Percentiles rank a stretch among this genome's conserved stretches.
Evolutionary conservation across 2,329 filamentous ascomycete species (phyloP).

Genomic region (Clarireedia paspali): DNA sequence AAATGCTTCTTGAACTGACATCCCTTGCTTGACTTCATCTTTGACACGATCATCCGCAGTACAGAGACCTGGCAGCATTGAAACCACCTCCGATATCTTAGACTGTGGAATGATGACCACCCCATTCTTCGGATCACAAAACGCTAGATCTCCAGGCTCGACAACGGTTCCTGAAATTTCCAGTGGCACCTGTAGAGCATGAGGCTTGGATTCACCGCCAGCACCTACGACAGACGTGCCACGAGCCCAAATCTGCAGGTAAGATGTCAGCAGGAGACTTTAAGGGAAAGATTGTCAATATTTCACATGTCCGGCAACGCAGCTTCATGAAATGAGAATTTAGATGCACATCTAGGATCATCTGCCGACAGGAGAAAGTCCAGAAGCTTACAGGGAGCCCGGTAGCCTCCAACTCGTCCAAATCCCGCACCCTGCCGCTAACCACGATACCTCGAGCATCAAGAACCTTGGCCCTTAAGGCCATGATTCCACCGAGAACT

Average conservation of each 20-base stretch:
- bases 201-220: conserved; percentile 47
- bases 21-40: conserved; percentile 54
- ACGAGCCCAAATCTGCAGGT: conserved; percentile 43
- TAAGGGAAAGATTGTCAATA: neutral
- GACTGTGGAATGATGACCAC: conserved; percentile 59
- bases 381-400: conserved; percentile 45
- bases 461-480: conserved; percentile 56
- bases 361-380: neutral
- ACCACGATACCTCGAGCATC: conserved; percentile 57
- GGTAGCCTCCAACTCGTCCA: conserved; percentile 49
- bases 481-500: conserved; percentile 71
- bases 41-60: conserved; percentile 53
- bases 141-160: conserved; percentile 56
- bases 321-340: neutral
- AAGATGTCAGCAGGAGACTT: neutral
- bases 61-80: conserved; percentile 34
- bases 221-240: conserved; percentile 51
- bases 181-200: conserved; percentile 42
- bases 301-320: neutral
- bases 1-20: conserved; percentile 60
- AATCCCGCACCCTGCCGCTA: conserved; percentile 59
- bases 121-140: conserved; percentile 62
- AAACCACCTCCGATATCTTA: conserved; percentile 51
- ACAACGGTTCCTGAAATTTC: conserved; percentile 37
- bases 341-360: neutral